Base-by-base conservation (phyloP, 106 monocot species). In the Gastrodia elata region DNA sequence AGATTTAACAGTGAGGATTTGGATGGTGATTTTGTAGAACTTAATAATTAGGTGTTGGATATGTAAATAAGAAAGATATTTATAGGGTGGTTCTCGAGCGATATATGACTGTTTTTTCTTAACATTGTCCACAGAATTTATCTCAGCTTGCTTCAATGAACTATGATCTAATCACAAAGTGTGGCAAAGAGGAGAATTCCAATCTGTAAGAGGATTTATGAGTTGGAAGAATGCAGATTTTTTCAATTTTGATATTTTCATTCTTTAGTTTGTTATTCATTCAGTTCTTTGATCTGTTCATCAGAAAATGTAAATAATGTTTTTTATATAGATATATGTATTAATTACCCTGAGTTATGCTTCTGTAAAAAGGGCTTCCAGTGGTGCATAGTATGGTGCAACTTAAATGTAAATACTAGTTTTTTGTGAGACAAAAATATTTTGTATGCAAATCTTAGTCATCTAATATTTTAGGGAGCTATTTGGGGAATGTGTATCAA, bases 61-160 rank as follows among this genome's bases (percentile, higher is more conserved):
- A n/a, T n/a, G n/a, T n/a, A n/a, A n/a, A n/a, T n/a, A n/a, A n/a
- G n/a, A n/a, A n/a, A n/a, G n/a, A n/a, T n/a, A n/a, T n/a, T n/a
- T n/a, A n/a, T n/a, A n/a, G n/a, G n/a, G n/a, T n/a, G n/a, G n/a
- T n/a, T n/a, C n/a, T n/a, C n/a, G n/a, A n/a, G n/a, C n/a, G n/a
- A n/a, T n/a, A n/a, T n/a, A 5, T 68, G 20, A 69, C 69, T 61
- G 32, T 28, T n/a, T 61, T 61, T 2, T n/a, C n/a, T 40, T 36
- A 55, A 37, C 71, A 40, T 73, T 64, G 49, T 73, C 0, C 14
- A 39, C 84, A 99, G 98, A 99, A 99, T 41, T 75, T 99, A 26
- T 89, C 98, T 73, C 98, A 91, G 74, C 77, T 99, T 78, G 98
- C 98, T 75, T 89, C 83, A 7, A 99, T 99, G 64, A 99, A 99